These are phyloP conservation scores for Mucor sp. DNA, from an alignment of 371 early-diverging fungal species.

Conservation along the genomic window DNA sequence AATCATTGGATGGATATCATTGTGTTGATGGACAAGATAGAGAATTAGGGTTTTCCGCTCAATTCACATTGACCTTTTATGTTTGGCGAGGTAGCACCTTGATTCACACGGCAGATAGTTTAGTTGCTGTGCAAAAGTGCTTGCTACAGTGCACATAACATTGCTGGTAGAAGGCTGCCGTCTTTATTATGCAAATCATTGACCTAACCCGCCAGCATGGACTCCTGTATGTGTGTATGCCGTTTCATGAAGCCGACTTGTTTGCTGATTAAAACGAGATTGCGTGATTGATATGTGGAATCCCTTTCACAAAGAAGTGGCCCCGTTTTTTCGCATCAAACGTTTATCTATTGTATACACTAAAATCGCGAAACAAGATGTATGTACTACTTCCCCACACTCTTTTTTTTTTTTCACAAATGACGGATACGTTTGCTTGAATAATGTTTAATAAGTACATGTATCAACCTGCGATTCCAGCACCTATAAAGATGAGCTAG, in stretches of 20 bases:
- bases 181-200: too few species aligned
- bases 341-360: background rate
- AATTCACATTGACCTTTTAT: background rate
- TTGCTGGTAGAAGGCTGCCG: too few species aligned
- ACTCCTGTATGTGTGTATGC: too few species aligned
- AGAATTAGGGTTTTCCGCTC: background rate
- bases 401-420: conserved; percentile 2
- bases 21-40: background rate
- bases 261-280: background rate
- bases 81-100: background rate
- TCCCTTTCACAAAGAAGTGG: background rate
- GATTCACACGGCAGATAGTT: background rate
- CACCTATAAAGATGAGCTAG: background rate
- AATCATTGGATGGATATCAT: background rate
- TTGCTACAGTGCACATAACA: too few species aligned
- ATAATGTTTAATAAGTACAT: background rate
- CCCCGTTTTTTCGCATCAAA: background rate
- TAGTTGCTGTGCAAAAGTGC: background rate
- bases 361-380: background rate
- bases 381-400: conserved; percentile 10
- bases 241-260: too few species aligned
- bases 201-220: too few species aligned
- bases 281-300: background rate
- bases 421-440: background rate
- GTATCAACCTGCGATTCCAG: background rate